Percentiles rank a stretch among this genome's conserved stretches.
Conservation (phyloP, 371 early-diverging fungal species). For the Haplosporangium sp. region DNA sequence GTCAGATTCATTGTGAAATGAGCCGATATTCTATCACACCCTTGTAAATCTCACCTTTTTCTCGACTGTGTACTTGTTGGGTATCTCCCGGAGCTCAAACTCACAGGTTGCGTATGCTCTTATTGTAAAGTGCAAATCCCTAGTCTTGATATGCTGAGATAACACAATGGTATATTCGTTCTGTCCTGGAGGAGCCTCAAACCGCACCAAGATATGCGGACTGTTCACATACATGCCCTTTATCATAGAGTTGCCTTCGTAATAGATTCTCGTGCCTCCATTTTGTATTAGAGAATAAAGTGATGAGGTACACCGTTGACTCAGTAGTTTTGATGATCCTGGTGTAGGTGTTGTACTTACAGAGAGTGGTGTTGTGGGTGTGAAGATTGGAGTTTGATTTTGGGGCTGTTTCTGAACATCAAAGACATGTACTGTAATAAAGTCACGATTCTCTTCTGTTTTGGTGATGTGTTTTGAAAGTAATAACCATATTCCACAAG, state of each 20-base stretch:
- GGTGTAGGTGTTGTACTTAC: slow-evolving; percentile 7
- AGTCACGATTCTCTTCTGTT: slow-evolving; percentile 87
- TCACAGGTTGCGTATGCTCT: slow-evolving; percentile 77
- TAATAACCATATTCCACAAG: slow-evolving; percentile 80
- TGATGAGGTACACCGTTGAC: background rate
- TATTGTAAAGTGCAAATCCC: slow-evolving; percentile 79
- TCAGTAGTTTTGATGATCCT: background rate
- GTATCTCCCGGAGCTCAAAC: slow-evolving; percentile 74
- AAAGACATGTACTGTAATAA: slow-evolving; percentile 87
- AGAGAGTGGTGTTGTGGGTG: slow-evolving; percentile 18
- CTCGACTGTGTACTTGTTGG: slow-evolving; percentile 70
- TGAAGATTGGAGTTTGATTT: slow-evolving; percentile 8
- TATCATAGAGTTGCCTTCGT: slow-evolving; percentile 78
- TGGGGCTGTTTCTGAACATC: slow-evolving; percentile 63
- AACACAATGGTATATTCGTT: slow-evolving; percentile 81
- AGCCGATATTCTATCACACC: too few relatives aligned
- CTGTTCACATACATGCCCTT: slow-evolving; percentile 88
- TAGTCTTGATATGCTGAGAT: slow-evolving; percentile 81
- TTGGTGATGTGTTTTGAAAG: slow-evolving; percentile 85
- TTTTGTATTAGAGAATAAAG: background rate
- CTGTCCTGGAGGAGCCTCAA: slow-evolving; percentile 73
- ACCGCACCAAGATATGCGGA: slow-evolving; percentile 83
- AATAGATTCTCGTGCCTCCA: slow-evolving; percentile 77
- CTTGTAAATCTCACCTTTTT: slow-evolving; percentile 59
- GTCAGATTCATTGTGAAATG: background rate